Percentiles rank a stretch among this genome's conserved stretches.
Conservation (phyloP, 371 early-diverging fungal genomes). For the Mortierella sp. region DNA sequence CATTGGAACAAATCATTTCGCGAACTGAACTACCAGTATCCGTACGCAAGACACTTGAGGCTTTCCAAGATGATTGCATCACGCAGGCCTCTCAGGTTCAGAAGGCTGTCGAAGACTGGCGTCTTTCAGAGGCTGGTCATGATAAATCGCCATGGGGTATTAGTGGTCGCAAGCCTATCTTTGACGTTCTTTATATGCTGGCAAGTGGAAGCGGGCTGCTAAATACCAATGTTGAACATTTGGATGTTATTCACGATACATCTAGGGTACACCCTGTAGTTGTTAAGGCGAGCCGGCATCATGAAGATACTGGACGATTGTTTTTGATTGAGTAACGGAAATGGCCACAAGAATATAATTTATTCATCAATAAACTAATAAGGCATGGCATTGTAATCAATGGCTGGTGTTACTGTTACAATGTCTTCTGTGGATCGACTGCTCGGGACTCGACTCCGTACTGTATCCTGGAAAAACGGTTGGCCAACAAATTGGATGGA, state of each 20-base stretch:
- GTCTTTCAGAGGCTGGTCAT: background rate
- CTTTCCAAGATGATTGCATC: conserved; percentile 25
- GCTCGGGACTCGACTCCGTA: conserved; percentile 33
- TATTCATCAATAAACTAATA: background rate
- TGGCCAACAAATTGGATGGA: conserved; percentile 49
- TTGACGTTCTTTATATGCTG: conserved; percentile 46
- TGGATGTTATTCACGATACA: conserved; percentile 24
- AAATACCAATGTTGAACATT: background rate
- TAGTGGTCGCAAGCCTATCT: conserved; percentile 44
- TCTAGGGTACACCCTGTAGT: conserved; percentile 37
- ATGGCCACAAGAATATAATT: background rate
- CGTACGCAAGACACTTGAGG: background rate
- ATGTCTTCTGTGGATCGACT: conserved; percentile 25
- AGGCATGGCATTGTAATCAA: background rate
- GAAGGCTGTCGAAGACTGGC: conserved; percentile 26
- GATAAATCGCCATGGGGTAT: conserved; percentile 53
- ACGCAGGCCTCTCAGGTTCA: conserved; percentile 22
- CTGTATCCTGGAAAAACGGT: conserved; percentile 47
- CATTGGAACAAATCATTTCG: conserved; percentile 44
- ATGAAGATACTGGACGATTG: conserved; percentile 13
- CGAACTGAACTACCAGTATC: conserved; percentile 13
- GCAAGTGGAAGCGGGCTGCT: conserved; percentile 33
- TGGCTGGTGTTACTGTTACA: conserved; percentile 8
- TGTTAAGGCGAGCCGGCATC: conserved; percentile 20
- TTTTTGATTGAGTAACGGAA: conserved; percentile 41